Percentiles rank a stretch among this genome's conserved stretches.
Evolutionary conservation across 2,329 filamentous ascomycete genomes (phyloP).

Genomic region (Diaporthe longicolla): DNA sequence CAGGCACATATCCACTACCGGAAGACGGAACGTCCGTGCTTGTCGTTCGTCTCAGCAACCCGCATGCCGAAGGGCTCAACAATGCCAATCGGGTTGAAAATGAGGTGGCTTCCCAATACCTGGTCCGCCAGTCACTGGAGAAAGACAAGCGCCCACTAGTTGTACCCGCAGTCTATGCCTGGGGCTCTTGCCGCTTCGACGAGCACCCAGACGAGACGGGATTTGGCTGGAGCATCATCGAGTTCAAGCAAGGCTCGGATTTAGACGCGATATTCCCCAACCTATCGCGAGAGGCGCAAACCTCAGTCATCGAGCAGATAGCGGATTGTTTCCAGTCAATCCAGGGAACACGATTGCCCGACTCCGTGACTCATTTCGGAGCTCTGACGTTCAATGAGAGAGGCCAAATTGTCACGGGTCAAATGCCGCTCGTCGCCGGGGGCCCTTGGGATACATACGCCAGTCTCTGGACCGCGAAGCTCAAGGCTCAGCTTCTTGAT

Average conservation of each 20-base stretch:
- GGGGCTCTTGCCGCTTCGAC: not conserved
- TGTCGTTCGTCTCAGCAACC: not conserved
- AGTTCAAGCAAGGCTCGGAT: not conserved
- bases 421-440: not conserved
- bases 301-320: not conserved
- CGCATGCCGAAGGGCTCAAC: not conserved
- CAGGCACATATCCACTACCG: not conserved
- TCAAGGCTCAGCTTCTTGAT: not conserved
- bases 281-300: not conserved
- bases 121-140: not conserved
- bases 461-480: not conserved
- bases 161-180: not conserved
- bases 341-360: not conserved
- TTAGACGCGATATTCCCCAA: not conserved
- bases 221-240: not conserved
- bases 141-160: not conserved
- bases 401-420: not conserved
- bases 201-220: not conserved
- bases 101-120: not conserved
- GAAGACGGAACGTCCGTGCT: not conserved
- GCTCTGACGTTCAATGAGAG: not conserved
- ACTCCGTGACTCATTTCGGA: not conserved
- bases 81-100: not conserved
- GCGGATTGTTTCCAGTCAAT: not conserved
- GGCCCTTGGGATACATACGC: not conserved